Evolutionary conservation across 2,329 filamentous ascomycete genomes (phyloP).

Genomic region (Cladosporium sp.): DNA sequence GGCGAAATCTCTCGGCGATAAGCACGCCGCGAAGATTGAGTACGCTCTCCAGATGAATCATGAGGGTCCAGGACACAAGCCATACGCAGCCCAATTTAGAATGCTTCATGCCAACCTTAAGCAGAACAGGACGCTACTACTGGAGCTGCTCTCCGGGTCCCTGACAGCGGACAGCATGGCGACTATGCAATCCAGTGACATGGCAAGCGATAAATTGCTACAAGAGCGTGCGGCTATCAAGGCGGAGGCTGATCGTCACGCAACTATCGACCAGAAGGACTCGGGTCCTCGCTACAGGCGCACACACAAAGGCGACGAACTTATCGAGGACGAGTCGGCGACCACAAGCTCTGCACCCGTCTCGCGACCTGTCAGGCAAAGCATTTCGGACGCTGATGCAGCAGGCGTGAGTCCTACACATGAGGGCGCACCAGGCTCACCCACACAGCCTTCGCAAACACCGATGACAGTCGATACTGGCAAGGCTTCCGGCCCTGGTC

Average conservation of each 20-base stretch:
- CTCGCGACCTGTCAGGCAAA: slow-evolving; percentile 35
- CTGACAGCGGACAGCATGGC: slow-evolving; percentile 73
- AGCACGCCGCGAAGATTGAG: slow-evolving; percentile 75
- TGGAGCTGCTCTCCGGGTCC: slow-evolving; percentile 67
- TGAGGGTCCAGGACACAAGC: slow-evolving; percentile 48
- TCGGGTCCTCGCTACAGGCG: slow-evolving; percentile 74
- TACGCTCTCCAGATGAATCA: slow-evolving; percentile 57
- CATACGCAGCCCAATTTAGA: slow-evolving; percentile 64
- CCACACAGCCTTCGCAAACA: slow-evolving; percentile 19
- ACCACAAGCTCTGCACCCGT: slow-evolving; percentile 45
- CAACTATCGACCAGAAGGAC: slow-evolving; percentile 70
- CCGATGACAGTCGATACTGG: slow-evolving; percentile 20
- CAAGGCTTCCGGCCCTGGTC: slow-evolving; percentile 1
- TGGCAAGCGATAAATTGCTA: slow-evolving; percentile 88
- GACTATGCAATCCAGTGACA: slow-evolving; percentile 84
- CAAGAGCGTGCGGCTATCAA: slow-evolving; percentile 71
- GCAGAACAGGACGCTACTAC: slow-evolving; percentile 74
- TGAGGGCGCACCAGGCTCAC: slow-evolving; percentile 31
- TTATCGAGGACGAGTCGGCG: slow-evolving; percentile 70
- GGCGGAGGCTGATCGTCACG: slow-evolving; percentile 74
- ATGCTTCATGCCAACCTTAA: slow-evolving; percentile 83
- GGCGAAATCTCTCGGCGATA: slow-evolving; percentile 61
- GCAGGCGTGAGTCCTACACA: slow-evolving; percentile 22
- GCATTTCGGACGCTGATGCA: slow-evolving; percentile 29
- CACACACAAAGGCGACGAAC: slow-evolving; percentile 92